A percentile compares a stretch with the other conserved stretches of the same genome.
Evolutionary conservation across 352 stramenopile genomes (phyloP).

Genomic region (Globisporangium middletonii): DNA sequence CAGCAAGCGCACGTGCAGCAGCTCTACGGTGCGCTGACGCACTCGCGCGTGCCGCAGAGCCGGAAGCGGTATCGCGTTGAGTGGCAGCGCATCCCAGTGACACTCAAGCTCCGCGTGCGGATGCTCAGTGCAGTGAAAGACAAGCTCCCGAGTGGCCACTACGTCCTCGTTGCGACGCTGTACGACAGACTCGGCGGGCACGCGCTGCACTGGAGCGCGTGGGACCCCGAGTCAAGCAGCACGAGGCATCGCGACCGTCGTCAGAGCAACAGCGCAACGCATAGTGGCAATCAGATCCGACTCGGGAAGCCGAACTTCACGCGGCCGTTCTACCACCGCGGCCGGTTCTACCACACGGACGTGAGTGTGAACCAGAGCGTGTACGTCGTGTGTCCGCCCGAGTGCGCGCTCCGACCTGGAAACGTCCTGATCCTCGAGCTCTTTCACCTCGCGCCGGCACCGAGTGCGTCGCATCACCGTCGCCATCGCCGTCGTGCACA

Average conservation of each 20-base stretch:
- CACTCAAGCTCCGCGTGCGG: constrained; percentile 54
- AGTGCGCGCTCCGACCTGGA: constrained; percentile 46
- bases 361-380: constrained; percentile 73
- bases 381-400: constrained; percentile 69
- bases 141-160: constrained; percentile 69
- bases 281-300: constrained; percentile 3
- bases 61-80: constrained; percentile 59
- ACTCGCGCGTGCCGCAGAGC: constrained; percentile 30
- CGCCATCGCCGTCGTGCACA: neutral
- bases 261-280: no score
- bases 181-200: constrained; percentile 83
- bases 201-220: constrained; percentile 68
- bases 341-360: constrained; percentile 83
- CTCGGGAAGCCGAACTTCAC: constrained; percentile 47
- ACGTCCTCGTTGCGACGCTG: constrained; percentile 79
- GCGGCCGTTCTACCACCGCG: constrained; percentile 64
- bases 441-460: constrained; percentile 21
- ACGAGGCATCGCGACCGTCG: no score
- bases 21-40: constrained; percentile 47
- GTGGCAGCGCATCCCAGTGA: constrained; percentile 68
- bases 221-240: constrained; percentile 33
- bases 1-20: constrained; percentile 65
- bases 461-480: neutral
- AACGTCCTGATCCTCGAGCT: constrained; percentile 55
- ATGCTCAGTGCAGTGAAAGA: constrained; percentile 80